phyloP scores from a whole-genome alignment of 2,329 filamentous ascomycete genomes.

The Fusarium lateritium region DNA sequence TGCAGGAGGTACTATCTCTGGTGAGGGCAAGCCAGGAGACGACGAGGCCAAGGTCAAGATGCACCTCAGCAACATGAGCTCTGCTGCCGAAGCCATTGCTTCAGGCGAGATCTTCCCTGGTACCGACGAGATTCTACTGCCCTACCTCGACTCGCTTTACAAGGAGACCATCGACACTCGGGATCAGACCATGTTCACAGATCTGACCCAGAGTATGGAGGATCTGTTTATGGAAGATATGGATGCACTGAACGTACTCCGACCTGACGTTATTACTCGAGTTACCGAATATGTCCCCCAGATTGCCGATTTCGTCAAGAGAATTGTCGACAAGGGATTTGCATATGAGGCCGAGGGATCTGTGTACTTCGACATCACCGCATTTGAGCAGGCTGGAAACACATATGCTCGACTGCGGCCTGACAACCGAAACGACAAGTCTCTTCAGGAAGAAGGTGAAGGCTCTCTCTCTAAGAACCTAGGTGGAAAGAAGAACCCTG shows the following conservation, averaged over 20 bases:
- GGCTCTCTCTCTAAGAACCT: conserved; percentile 79
- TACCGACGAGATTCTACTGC: conserved; percentile 78
- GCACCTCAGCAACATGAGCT: conserved; percentile 79
- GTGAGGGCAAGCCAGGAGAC: conserved; percentile 76
- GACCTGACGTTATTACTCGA: conserved; percentile 85
- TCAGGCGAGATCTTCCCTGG: conserved; percentile 67
- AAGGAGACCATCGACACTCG: conserved; percentile 73
- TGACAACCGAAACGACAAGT: conserved; percentile 86
- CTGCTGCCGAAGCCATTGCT: conserved; percentile 65
- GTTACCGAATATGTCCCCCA: conserved; percentile 94
- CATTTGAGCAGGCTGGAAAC: conserved; percentile 88
- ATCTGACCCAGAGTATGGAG: conserved; percentile 89
- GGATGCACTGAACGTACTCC: conserved; percentile 85
- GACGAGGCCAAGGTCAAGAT: conserved; percentile 91
- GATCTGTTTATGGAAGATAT: conserved; percentile 91
- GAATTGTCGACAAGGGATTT: conserved; percentile 87
- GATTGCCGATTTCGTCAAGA: conserved; percentile 88
- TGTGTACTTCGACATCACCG: conserved; percentile 92
- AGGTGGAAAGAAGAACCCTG: conserved; percentile 78
- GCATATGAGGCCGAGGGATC: conserved; percentile 87
- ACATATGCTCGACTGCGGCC: conserved; percentile 88
- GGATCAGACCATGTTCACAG: conserved; percentile 83
- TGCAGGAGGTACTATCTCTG: conserved; percentile 68
- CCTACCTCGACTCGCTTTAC: conserved; percentile 82
- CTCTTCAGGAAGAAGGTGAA: conserved; percentile 89